These are phyloP conservation scores for Halenospora varia DNA, from an alignment of 495 filamentous ascomycete species.

Conservation along the genomic window DNA sequence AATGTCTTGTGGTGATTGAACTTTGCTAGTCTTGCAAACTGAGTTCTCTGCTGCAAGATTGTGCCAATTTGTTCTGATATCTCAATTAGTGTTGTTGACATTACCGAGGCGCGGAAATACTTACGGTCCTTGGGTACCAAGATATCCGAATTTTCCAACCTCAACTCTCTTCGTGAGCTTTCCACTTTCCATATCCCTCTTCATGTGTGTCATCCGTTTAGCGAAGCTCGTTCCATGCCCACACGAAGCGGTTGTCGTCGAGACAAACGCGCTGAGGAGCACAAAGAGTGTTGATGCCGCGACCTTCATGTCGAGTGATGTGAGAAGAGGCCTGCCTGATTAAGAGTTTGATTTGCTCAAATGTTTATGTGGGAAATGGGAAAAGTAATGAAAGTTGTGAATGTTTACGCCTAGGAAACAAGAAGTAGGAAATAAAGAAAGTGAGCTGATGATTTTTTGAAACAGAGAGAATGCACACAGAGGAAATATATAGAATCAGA, in stretches of 20 bases:
- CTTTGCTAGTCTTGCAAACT: conserved; percentile 20
- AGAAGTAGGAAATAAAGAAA: neutral
- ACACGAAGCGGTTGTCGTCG: conserved; percentile 3
- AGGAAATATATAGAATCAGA: neutral
- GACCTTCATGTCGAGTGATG: conserved; percentile 6
- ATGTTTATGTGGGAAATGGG: neutral
- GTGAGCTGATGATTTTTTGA: neutral
- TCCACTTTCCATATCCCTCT: neutral
- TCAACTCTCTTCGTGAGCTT: conserved; percentile 13
- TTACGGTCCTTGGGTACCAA: conserved; percentile 23
- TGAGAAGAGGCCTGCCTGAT: too few species aligned
- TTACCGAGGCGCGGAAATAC: too few species aligned
- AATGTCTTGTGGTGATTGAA: conserved; percentile 31
- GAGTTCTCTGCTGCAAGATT: conserved; percentile 25
- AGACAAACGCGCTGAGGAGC: neutral
- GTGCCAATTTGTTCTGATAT: conserved; percentile 24
- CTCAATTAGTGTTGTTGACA: too few species aligned
- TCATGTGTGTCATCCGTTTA: conserved; percentile 2
- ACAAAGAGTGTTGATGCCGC: neutral
- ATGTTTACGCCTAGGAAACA: too few species aligned
- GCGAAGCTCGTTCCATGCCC: conserved; percentile 6
- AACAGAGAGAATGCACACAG: neutral
- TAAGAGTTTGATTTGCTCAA: neutral
- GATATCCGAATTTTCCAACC: conserved; percentile 30
- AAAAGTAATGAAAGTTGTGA: neutral